Evolutionary conservation across 1,284 basidiomycete species (phyloP).

Genomic region (Irpex sp.): DNA sequence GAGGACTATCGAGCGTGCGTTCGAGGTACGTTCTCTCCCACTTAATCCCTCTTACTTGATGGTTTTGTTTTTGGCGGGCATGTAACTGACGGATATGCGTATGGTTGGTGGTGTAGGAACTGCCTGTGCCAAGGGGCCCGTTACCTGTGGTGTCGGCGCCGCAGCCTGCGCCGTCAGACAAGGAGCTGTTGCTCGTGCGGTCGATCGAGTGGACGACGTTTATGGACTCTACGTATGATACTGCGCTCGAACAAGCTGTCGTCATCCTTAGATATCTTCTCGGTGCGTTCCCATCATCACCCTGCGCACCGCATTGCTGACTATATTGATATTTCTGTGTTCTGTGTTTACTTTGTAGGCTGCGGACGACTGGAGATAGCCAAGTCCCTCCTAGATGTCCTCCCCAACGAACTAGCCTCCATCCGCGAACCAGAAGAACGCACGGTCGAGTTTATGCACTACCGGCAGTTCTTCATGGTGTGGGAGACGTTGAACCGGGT

Average conservation of each 20-base stretch:
- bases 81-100: background rate
- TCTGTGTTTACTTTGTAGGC: constrained; percentile 38
- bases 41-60: too few relatives aligned
- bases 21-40: constrained; percentile 47
- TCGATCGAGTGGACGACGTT: constrained; percentile 95
- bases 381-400: constrained; percentile 56
- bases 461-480: constrained; percentile 68
- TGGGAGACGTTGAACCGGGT: constrained; percentile 62
- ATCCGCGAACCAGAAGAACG: constrained; percentile 59
- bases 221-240: constrained; percentile 66
- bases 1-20: constrained; percentile 70
- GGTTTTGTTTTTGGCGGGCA: background rate
- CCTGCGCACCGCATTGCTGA: too few relatives aligned
- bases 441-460: constrained; percentile 70
- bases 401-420: constrained; percentile 62
- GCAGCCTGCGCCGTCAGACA: constrained; percentile 48
- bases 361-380: constrained; percentile 74
- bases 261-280: constrained; percentile 86
- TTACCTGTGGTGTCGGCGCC: constrained; percentile 58
- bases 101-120: constrained; percentile 36
- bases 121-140: constrained; percentile 53
- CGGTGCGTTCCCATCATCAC: too few relatives aligned
- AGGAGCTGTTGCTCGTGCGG: constrained; percentile 72
- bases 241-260: constrained; percentile 82
- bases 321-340: too few relatives aligned